phyloP scores from a whole-genome alignment of 1,284 basidiomycete genomes.

The Microbotryum scabiosae region DNA sequence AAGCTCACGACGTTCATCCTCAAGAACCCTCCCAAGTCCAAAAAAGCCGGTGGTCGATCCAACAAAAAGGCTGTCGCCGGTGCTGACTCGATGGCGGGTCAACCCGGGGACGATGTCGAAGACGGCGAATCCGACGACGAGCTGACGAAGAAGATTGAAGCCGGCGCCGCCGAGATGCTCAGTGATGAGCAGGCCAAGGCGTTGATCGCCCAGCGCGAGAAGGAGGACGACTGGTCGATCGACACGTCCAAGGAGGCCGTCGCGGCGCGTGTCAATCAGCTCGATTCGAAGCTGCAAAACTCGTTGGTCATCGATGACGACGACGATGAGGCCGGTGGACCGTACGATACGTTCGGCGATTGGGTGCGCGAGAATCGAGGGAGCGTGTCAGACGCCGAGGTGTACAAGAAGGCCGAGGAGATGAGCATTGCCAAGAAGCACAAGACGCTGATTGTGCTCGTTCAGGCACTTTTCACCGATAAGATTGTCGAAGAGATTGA shows the following conservation, averaged over 20 bases:
- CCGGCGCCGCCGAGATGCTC: slow-evolving; percentile 42
- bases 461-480: slow-evolving; percentile 77
- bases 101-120: slow-evolving; percentile 22
- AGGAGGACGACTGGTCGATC: slow-evolving; percentile 65
- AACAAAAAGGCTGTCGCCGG: slow-evolving; percentile 45
- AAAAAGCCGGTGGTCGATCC: slow-evolving; percentile 53
- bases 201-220: slow-evolving; percentile 38
- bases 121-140: slow-evolving; percentile 43
- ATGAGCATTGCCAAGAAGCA: slow-evolving; percentile 92
- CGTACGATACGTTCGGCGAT: slow-evolving; percentile 70
- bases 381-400: slow-evolving; percentile 50
- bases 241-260: slow-evolving; percentile 90
- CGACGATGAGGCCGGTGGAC: slow-evolving; percentile 79
- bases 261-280: slow-evolving; percentile 68
- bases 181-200: slow-evolving; percentile 34
- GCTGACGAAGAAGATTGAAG: slow-evolving; percentile 49
- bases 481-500: slow-evolving; percentile 65
- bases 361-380: slow-evolving; percentile 79
- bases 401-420: slow-evolving; percentile 86
- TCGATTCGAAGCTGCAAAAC: slow-evolving; percentile 57
- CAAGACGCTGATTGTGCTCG: slow-evolving; percentile 76
- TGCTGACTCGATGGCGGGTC: slow-evolving; percentile 30
- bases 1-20: slow-evolving; percentile 93
- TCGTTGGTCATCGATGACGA: slow-evolving; percentile 54
- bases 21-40: slow-evolving; percentile 82